These are phyloP conservation scores for Colletotrichum eremochloae DNA, from an alignment of 2,329 filamentous ascomycete species.

Conservation along the genomic window DNA sequence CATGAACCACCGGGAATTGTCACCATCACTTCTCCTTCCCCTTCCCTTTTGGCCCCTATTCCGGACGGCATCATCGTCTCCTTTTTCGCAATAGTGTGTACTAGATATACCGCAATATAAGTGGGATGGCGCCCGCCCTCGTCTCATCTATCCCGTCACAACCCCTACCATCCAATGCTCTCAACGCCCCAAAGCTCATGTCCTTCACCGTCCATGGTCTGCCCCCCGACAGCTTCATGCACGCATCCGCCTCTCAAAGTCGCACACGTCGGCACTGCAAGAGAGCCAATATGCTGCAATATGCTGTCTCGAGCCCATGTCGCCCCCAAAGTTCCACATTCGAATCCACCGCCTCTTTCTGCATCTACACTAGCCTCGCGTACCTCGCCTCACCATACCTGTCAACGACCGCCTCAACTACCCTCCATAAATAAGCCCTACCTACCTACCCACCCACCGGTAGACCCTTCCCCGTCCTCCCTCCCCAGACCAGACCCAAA, in stretches of 20 bases:
- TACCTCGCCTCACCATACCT: not conserved
- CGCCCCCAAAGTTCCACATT: slow-evolving; percentile 28
- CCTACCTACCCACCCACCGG: too few species aligned
- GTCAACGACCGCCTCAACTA: too few species aligned
- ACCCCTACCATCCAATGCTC: slow-evolving; percentile 27
- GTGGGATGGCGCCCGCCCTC: not conserved
- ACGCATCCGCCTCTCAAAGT: not conserved
- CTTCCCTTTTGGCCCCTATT: slow-evolving; percentile 2
- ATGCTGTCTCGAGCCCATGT: slow-evolving; percentile 15
- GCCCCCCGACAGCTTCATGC: slow-evolving; percentile 29
- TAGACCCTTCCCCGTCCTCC: too few species aligned
- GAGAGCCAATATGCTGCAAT: slow-evolving; percentile 29
- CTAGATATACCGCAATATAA: not conserved
- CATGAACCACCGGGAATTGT: not conserved
- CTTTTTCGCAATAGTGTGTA: not conserved
- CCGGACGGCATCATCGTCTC: not conserved
- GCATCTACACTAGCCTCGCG: not conserved
- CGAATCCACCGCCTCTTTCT: slow-evolving; percentile 11
- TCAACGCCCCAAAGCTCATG: not conserved
- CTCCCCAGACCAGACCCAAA: too few species aligned
- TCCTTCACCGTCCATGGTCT: slow-evolving; percentile 27
- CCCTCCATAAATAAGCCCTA: too few species aligned
- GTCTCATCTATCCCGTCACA: slow-evolving; percentile 26
- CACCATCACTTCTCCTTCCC: not conserved
- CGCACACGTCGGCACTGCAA: not conserved